Conservation (phyloP, 352 stramenopile genomes). For the Pythium sukuiense region DNA sequence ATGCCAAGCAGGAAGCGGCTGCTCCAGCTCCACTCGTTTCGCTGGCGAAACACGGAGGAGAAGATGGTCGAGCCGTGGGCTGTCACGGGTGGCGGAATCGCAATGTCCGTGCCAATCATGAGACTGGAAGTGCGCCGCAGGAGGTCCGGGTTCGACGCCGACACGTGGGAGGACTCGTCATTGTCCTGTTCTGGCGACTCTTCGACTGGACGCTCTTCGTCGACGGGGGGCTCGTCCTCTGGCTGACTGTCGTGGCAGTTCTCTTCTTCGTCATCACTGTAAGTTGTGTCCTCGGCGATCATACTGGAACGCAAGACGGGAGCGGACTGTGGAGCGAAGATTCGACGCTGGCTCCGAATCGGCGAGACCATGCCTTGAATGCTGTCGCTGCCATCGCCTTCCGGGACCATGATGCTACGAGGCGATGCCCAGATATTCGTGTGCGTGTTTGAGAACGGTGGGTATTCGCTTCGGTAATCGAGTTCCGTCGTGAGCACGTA, state of each 20-base stretch:
- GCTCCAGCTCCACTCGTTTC: constrained; percentile 68
- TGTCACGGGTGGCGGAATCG: constrained; percentile 41
- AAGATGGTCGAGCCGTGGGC: constrained; percentile 68
- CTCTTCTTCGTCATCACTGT: constrained; percentile 13
- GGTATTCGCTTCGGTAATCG: constrained; percentile 72
- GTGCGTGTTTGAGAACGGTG: constrained; percentile 27
- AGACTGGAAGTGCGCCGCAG: constrained; percentile 17
- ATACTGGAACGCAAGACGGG: constrained; percentile 23
- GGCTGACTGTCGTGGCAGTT: background rate
- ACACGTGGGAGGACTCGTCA: constrained; percentile 16
- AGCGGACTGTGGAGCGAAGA: constrained; percentile 29
- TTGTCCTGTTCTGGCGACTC: constrained; percentile 3
- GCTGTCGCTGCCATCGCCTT: constrained; percentile 28
- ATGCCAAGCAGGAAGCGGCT: constrained; percentile 72
- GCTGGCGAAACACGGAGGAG: constrained; percentile 55
- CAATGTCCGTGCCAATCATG: constrained; percentile 30
- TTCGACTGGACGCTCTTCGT: background rate
- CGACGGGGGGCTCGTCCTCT: background rate
- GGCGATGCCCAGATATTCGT: constrained; percentile 59
- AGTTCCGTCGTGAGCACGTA: constrained; percentile 68
- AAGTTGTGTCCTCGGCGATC: constrained; percentile 17
- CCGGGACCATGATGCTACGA: constrained; percentile 16
- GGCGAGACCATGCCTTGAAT: constrained; percentile 26
- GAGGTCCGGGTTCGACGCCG: constrained; percentile 3
- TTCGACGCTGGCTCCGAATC: constrained; percentile 27